Base-by-base conservation (phyloP, 257 asterid genomes). In the Solanum corneliomulleri region DNA sequence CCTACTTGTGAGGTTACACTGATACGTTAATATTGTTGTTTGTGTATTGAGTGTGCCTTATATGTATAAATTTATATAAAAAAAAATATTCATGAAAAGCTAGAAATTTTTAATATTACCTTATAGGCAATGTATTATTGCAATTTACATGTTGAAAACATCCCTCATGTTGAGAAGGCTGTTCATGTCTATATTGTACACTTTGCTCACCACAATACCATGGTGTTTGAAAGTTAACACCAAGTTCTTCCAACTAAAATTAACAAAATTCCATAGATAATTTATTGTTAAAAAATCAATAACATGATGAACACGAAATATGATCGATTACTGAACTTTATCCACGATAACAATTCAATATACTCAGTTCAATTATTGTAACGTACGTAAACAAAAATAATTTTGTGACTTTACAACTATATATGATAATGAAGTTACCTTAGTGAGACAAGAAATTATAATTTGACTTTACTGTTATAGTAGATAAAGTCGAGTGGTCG, bases 181-280 rank as follows among this genome's bases (percentile, higher is more conserved):
- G 91, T 8, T 62, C 31, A 11, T 69, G 75, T 78, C 88, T 85
- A 39, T 86, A 69, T 5, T 29, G 83, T 56, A 66, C 56, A 71
- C 83, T 85, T 77, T 86, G 85, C 60, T 66, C 90, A 35, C 64
- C 90, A 14, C 88, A 42, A 62, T 87, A 83, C 89, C 91, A 87
- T 35, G 91, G 72, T 74, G 87, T 18, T 39, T 70, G 89, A 39
- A 69, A 37, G 44, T 88, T 87, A 39, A 69, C 89, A 84, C 81
- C 60, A 45, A 42, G 41, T 85, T 89, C 90, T 88, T 90, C 93
- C 45, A 91, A 71, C 93, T 90, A 70, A 83, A 64, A 69, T 33
- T 23, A 33, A 7, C 0, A 11, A 11, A 23, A 18, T 41, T 29
- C 13, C 25, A 87, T 52, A 23, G 15, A 31, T 37, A 84, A 5